Evolutionary conservation across 257 asterid genomes (phyloP).

Genomic region (Nicotiana sylvestris): DNA sequence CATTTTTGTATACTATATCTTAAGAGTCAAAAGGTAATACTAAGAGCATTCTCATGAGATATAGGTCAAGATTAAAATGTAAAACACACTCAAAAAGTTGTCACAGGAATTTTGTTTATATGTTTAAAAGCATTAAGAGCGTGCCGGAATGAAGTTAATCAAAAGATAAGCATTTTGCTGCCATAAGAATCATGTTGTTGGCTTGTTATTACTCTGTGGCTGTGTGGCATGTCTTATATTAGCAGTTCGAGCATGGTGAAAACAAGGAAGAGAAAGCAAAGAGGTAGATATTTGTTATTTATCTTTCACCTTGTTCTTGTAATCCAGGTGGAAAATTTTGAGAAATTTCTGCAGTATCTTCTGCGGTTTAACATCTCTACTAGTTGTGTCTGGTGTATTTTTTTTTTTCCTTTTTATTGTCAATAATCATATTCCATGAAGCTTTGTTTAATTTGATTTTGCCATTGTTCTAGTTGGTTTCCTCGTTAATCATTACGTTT

Average conservation of each 20-base stretch:
- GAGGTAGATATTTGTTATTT: not conserved
- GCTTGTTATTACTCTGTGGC: not conserved
- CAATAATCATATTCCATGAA: not conserved
- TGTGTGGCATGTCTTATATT: not conserved
- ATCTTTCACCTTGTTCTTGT: not conserved
- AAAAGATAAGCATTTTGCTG: not conserved
- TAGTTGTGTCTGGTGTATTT: not conserved
- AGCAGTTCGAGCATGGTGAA: not conserved
- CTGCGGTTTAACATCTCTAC: not conserved
- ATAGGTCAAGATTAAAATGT: not conserved
- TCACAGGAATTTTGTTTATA: not conserved
- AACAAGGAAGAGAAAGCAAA: not conserved
- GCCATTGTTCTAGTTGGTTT: not conserved
- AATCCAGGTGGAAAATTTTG: not conserved
- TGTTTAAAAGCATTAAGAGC: not conserved
- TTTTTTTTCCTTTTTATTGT: not conserved
- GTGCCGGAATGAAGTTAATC: not conserved
- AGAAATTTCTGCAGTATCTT: not conserved
- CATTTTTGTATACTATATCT: conserved; percentile 10
- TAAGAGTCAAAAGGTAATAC: not conserved
- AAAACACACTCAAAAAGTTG: not conserved
- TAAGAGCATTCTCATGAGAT: not conserved
- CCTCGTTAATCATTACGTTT: not conserved
- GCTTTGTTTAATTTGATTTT: not conserved
- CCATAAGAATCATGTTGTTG: not conserved